A percentile compares a stretch with the other conserved stretches of the same genome.
These are phyloP conservation scores for Cyberlindnera sargentensis DNA, from an alignment of 805 yeast species.

Conservation along the genomic window DNA sequence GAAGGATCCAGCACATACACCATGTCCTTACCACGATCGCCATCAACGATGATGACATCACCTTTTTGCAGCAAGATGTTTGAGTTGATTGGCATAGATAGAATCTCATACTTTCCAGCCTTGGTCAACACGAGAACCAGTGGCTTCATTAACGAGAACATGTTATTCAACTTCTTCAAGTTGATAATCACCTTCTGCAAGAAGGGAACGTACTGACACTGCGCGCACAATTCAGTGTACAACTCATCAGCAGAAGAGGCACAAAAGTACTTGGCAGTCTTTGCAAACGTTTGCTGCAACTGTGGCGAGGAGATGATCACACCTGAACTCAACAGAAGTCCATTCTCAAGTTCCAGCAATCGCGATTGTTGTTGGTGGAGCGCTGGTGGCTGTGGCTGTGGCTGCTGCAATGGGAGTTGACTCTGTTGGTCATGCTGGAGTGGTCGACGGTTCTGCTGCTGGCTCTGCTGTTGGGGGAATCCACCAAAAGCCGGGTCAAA, in stretches of 20 bases:
- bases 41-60: constrained; percentile 74
- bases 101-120: constrained; percentile 62
- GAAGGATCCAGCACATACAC: constrained; percentile 66
- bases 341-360: constrained; percentile 47
- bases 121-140: constrained; percentile 46
- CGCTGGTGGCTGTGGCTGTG: constrained; percentile 10
- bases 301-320: constrained; percentile 54
- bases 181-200: constrained; percentile 15
- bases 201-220: constrained; percentile 28
- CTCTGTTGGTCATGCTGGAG: not conserved
- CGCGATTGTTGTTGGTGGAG: constrained; percentile 6
- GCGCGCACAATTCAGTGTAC: constrained; percentile 28
- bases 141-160: constrained; percentile 21
- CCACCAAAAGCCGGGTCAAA: not conserved
- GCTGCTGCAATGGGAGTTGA: not conserved
- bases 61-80: constrained; percentile 50
- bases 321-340: constrained; percentile 47
- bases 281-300: constrained; percentile 40
- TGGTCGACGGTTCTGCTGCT: not conserved
- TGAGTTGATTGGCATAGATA: constrained; percentile 59
- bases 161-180: constrained; percentile 24
- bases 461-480: constrained; percentile 3
- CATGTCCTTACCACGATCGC: constrained; percentile 77
- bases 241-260: constrained; percentile 33
- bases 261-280: constrained; percentile 52